Base-by-base conservation (phyloP, 78 protist species). In the Dictyostelium intermedium region DNA sequence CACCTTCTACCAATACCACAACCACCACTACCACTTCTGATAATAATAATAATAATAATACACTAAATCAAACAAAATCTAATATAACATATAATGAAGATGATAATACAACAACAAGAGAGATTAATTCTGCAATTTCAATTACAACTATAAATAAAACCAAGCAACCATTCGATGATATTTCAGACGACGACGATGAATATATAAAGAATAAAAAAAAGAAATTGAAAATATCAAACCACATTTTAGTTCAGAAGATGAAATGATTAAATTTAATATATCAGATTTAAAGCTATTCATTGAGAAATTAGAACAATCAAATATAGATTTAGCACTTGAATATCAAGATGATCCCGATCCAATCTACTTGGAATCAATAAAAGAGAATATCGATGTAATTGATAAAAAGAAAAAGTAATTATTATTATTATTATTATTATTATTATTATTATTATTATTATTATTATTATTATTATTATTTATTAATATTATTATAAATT, bases 321-420 rank as follows among this genome's bases (percentile, higher is more conserved):
- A 89, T 34, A 43, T 80, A 47, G 93, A 89, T 7, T 80, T 89
- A 16, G 93, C 85, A 27, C 20, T 37, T 3, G 93, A 63, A 5
- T 89, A 66, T 34, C 61, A 66, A 39, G 86, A 89, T 30, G 93
- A 89, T 7, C 86, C 85, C 1, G 93, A 89, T 25, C 93, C 85
- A 4, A 34, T 80, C 2, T 89, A 89, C 18, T 74, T 56, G 2
- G 81, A 78, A 43, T 50, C 93, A 63, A 89, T 89, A 18, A 30
- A 70, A 20, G 93, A 89, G 39, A 89, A 89, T 69, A 27, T 80
- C 3, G 30, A 66, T 18, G n/a, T 89, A 9, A 89, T 89, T 4
- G 87, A 89, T 10, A 78, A 69, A 45, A 89, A 69, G 82, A 63
- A 80, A 45, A 43, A 43, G 25, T 37, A 73, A 73, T 32, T 30